phyloP scores from a whole-genome alignment of 2,329 filamentous ascomycete species.

The Dothideomycetidae sp. region DNA sequence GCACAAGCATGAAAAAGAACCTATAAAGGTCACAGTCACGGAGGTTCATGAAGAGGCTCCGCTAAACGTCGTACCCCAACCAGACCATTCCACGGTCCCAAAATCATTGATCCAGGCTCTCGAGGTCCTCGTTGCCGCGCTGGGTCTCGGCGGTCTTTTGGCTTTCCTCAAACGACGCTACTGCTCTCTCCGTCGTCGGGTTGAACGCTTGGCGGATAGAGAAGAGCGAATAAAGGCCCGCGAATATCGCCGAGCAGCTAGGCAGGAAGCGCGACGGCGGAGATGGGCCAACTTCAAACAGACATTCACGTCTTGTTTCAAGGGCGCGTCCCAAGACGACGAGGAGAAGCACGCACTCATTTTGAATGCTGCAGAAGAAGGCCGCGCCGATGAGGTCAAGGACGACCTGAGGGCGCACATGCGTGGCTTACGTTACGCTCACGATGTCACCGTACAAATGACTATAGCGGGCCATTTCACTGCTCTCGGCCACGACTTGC shows the following conservation, averaged over 20 bases:
- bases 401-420: conserved; percentile 35
- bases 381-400: conserved; percentile 26
- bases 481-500: conserved; percentile 14
- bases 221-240: conserved; percentile 40
- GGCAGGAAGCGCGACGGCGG: conserved; percentile 33
- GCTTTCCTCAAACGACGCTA: conserved; percentile 34
- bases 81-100: conserved; percentile 15
- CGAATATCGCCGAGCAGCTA: conserved; percentile 40
- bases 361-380: conserved; percentile 24
- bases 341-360: conserved; percentile 39
- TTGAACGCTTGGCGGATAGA: conserved; percentile 37
- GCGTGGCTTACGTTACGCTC: conserved; percentile 35
- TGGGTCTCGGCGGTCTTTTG: conserved; percentile 32
- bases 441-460: conserved; percentile 34
- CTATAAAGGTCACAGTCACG: neutral
- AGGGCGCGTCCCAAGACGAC: conserved; percentile 26
- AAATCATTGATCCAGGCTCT: conserved; percentile 27
- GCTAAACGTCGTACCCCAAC: neutral
- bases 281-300: conserved; percentile 31
- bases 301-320: conserved; percentile 19
- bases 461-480: conserved; percentile 1
- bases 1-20: neutral
- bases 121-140: conserved; percentile 29
- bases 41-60: no score
- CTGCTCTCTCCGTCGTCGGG: conserved; percentile 35